Evolutionary conservation across 208 protist species (phyloP).

Genomic region (Crithidia sp.): DNA sequence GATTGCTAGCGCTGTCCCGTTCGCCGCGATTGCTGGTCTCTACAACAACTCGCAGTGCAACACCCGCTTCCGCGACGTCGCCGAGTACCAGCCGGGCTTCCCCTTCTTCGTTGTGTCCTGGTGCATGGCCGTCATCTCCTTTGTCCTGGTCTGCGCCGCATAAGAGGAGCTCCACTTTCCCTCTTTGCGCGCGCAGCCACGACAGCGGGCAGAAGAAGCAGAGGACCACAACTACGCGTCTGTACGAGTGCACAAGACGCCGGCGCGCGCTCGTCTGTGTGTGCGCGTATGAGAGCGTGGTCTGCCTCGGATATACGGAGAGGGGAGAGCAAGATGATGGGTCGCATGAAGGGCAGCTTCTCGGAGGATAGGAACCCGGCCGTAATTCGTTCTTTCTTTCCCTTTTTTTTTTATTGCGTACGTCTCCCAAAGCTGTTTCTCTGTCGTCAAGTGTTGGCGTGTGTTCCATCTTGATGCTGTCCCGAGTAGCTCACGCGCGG

Average conservation of each 20-base stretch:
- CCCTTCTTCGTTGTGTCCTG: conserved; percentile 37
- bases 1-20: conserved; percentile 31
- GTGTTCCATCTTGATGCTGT: not conserved
- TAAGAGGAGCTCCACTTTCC: conserved; percentile 4
- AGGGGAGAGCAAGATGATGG: too few relatives aligned
- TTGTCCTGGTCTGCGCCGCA: conserved; percentile 35
- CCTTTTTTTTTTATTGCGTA: not conserved
- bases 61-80: conserved; percentile 19
- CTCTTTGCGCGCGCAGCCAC: not conserved
- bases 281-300: too few relatives aligned
- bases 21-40: conserved; percentile 29
- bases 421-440: too few relatives aligned
- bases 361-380: too few relatives aligned
- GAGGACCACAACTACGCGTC: not conserved
- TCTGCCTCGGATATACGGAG: too few relatives aligned
- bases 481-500: conserved; percentile 11
- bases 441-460: not conserved
- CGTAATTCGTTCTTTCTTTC: not conserved
- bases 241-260: too few relatives aligned
- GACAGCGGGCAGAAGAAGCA: not conserved
- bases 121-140: conserved; percentile 30
- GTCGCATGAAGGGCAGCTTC: too few relatives aligned
- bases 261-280: too few relatives aligned
- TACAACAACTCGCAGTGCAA: conserved; percentile 45
- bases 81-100: conserved; percentile 37